These are phyloP conservation scores for Biscogniauxia marginata DNA, from an alignment of 2,329 filamentous ascomycete species.

Conservation along the genomic window DNA sequence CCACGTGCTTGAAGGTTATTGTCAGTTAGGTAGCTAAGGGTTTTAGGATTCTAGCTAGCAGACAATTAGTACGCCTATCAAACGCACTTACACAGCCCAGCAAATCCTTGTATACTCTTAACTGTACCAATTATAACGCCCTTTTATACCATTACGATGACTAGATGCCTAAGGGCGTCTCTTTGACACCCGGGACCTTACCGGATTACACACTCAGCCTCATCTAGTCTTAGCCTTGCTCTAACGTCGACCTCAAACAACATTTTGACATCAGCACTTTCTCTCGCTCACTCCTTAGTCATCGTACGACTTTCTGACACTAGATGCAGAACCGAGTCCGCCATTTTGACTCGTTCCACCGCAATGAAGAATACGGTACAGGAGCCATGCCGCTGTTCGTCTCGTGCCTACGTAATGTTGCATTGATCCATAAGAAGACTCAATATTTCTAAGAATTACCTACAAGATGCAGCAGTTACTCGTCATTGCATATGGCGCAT, in stretches of 20 bases:
- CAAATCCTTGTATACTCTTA: background rate
- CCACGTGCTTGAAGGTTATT: background rate
- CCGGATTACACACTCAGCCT: background rate
- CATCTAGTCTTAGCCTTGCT: background rate
- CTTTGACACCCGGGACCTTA: background rate
- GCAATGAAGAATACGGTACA: background rate
- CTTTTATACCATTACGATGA: background rate
- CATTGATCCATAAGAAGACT: background rate
- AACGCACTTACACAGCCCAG: background rate
- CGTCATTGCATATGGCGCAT: background rate
- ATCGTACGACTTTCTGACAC: background rate
- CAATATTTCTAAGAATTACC: background rate
- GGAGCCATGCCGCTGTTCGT: background rate
- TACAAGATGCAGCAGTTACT: background rate
- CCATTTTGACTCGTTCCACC: background rate
- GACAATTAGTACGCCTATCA: background rate
- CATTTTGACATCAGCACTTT: background rate
- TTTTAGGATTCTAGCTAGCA: background rate
- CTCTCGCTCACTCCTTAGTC: background rate
- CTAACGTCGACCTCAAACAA: background rate
- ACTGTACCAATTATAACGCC: background rate
- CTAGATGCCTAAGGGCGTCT: background rate
- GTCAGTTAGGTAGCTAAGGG: background rate
- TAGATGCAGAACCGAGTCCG: background rate
- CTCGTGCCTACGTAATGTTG: background rate